Percentiles rank a stretch among this genome's conserved stretches.
Evolutionary conservation across 2,329 filamentous ascomycete species (phyloP).

Genomic region (Colletotrichum viniferum): DNA sequence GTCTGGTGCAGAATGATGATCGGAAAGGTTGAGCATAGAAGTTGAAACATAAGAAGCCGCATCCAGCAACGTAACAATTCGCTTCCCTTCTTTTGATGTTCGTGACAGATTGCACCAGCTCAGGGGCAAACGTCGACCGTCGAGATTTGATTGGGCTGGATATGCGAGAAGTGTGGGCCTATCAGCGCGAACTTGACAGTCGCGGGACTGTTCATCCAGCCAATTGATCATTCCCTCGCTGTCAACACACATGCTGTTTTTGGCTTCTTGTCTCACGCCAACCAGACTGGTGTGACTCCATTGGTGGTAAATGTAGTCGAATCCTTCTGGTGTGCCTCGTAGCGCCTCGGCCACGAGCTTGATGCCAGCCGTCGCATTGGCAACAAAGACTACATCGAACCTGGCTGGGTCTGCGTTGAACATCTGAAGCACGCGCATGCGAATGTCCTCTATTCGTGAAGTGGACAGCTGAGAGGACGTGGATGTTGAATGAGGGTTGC

Average conservation of each 20-base stretch:
- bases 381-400: constrained; percentile 66
- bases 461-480: background rate
- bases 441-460: background rate
- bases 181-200: constrained; percentile 30
- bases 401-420: constrained; percentile 61
- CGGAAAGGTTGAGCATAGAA: constrained; percentile 72
- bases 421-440: constrained; percentile 57
- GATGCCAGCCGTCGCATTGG: constrained; percentile 67
- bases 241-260: constrained; percentile 47
- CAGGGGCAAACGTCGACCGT: constrained; percentile 74
- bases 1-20: constrained; percentile 70
- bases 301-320: constrained; percentile 65
- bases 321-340: constrained; percentile 55
- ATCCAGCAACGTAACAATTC: constrained; percentile 38
- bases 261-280: constrained; percentile 70
- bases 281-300: constrained; percentile 69
- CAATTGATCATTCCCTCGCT: background rate
- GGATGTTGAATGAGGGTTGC: constrained; percentile 70
- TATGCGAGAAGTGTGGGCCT: constrained; percentile 69
- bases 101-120: constrained; percentile 55
- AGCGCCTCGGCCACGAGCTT: constrained; percentile 66
- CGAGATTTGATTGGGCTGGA: constrained; percentile 92
- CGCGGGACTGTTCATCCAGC: background rate
- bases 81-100: background rate
- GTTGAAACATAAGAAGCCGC: constrained; percentile 84